phyloP scores from a whole-genome alignment of 331 rosid genomes.

The Arachis monticola region DNA sequence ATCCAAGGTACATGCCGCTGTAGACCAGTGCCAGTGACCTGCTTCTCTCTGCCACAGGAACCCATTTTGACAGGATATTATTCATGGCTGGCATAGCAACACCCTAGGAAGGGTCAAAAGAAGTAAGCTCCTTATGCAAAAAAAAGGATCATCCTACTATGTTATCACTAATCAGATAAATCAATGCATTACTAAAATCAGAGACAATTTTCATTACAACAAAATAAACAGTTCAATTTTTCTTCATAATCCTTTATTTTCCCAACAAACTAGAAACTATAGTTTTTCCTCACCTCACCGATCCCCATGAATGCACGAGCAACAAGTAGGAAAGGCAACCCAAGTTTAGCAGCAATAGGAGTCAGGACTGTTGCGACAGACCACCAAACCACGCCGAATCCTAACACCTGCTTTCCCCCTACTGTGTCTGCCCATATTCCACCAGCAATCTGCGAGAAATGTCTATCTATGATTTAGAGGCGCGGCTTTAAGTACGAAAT shows the following conservation, averaged over 20 bases:
- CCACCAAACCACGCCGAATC: conserved; percentile 96
- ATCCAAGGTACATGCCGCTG: conserved; percentile 99
- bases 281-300: conserved; percentile 74
- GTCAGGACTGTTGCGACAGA: conserved; percentile 83
- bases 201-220: conserved; percentile 21
- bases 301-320: conserved; percentile 97
- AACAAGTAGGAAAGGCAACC: conserved; percentile 88
- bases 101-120: conserved; percentile 63
- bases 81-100: conserved; percentile 99
- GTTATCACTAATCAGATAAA: conserved; percentile 7
- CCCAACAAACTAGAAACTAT: conserved; percentile 5
- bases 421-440: conserved; percentile 98
- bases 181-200: conserved; percentile 31
- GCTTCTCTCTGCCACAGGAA: conserved; percentile 98
- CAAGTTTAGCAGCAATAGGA: conserved; percentile 92
- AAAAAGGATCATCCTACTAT: background rate
- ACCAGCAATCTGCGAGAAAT: conserved; percentile 86
- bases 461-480: conserved; percentile 39
- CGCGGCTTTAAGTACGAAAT: conserved; percentile 30
- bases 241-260: background rate
- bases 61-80: conserved; percentile 94
- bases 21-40: conserved; percentile 91
- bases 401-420: conserved; percentile 90
- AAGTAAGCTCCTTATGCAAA: background rate
- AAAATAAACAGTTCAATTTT: conserved; percentile 29